Conservation (phyloP, 1,284 basidiomycete genomes). For the Heterobasidion occidentale region DNA sequence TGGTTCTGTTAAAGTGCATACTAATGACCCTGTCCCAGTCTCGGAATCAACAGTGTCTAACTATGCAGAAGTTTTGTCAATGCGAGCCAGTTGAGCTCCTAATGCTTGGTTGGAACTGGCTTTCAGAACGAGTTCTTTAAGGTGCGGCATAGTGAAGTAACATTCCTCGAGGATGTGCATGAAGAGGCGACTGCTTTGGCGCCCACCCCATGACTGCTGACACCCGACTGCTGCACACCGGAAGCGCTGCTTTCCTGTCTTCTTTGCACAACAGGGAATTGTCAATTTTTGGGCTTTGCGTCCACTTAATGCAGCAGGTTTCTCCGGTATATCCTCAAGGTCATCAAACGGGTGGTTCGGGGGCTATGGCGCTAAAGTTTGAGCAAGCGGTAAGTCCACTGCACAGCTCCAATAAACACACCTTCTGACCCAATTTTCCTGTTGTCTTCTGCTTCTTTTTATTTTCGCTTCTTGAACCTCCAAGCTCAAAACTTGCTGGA, state of each 20-base stretch:
- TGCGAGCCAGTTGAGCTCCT: background rate
- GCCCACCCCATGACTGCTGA: background rate
- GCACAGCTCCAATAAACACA: no score
- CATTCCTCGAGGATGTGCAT: background rate
- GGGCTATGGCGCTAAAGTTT: no score
- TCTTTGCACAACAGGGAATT: background rate
- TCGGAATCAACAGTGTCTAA: no score
- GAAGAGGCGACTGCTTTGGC: background rate
- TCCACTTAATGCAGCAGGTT: no score
- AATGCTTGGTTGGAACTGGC: background rate
- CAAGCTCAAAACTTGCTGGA: no score
- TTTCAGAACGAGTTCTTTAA: background rate
- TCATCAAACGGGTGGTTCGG: background rate
- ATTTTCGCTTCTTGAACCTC: no score
- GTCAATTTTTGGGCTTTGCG: background rate
- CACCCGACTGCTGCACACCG: background rate
- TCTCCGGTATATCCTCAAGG: background rate
- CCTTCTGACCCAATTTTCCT: no score
- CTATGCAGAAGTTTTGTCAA: no score
- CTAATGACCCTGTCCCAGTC: no score
- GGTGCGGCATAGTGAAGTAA: background rate
- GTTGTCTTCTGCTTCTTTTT: no score
- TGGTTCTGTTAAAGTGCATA: no score
- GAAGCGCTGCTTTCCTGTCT: background rate
- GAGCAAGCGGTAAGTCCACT: no score